Conservation (phyloP, 768 basidiomycete species). For the Termitomyces sp. region DNA sequence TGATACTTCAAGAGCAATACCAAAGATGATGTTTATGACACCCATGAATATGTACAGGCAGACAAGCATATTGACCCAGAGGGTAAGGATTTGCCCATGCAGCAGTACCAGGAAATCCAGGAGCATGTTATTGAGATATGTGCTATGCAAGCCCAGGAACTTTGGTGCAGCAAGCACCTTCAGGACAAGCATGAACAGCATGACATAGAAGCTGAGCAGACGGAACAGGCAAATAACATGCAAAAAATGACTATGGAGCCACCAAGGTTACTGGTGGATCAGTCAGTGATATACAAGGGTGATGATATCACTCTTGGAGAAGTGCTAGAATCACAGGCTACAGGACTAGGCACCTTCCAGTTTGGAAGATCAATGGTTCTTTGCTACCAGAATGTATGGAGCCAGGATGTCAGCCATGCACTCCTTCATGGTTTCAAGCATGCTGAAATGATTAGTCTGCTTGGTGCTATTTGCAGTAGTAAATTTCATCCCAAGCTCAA, state of each 20-base stretch:
- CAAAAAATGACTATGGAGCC: too few relatives aligned
- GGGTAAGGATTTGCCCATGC: background rate
- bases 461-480: background rate
- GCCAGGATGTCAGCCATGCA: background rate
- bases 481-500: background rate
- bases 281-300: too few relatives aligned
- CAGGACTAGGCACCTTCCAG: too few relatives aligned
- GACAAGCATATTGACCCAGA: background rate
- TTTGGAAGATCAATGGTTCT: too few relatives aligned
- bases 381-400: too few relatives aligned
- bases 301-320: too few relatives aligned
- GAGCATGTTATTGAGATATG: background rate
- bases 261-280: too few relatives aligned
- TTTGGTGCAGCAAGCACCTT: background rate
- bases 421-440: background rate
- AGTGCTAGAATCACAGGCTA: too few relatives aligned
- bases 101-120: background rate
- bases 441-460: background rate
- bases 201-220: too few relatives aligned
- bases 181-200: too few relatives aligned
- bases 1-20: conserved; percentile 22
- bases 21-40: background rate
- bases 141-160: background rate
- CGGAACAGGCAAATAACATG: too few relatives aligned
- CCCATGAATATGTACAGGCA: conserved; percentile 9